Evolutionary conservation across 208 protist species (phyloP), one percentile per base, ranked within the genome.

Genomic region (Trypanosoma mega): DNA sequence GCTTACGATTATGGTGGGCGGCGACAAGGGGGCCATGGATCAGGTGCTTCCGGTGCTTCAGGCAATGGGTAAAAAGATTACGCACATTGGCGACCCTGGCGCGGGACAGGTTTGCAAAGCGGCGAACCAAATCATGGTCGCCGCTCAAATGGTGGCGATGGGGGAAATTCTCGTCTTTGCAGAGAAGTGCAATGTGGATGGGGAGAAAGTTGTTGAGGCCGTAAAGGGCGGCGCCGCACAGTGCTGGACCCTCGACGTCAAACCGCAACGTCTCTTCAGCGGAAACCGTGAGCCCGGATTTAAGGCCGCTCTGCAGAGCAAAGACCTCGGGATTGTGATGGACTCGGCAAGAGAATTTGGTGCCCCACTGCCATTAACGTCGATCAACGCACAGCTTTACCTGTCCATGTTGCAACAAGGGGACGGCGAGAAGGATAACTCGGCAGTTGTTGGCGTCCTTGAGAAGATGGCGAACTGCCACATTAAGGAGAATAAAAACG

Each of bases 81-180:
- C 86, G 20, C 85, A 91, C 70, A 79, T 97, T 72, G 94, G 94
- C 16, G 79, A 62, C 45, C 64, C 75, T 24, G 97, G 97, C 0
- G 79, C 80, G 2, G 97, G 97, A 14, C 97, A 98, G 85, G 90
- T 98, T 61, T 97, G 93, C 68, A 98, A 98, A 73, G 92, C 93
- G 49, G 87, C 87, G 12, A 98, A 98, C 62, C 97, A 98, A 75
- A 97, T 98, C 41, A 92, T 97, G 78, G 93, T 98, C 30, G 90
- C 90, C 7, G 86, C 83, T 24, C 92, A 86, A 68, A 98, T 98
- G 92, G 87, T 97, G 20, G 97, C 94, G 4, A 85, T 98, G 73
- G 80, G 78, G 2, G 96, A 98, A 66, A 96, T 96, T 26, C 77
- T 98, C 8, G 76, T 98, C 44, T 98, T 98, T 37, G 74, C 88